These are phyloP conservation scores for Brassica napus DNA, from an alignment of 345 rosid genomes.

Conservation along the genomic window DNA sequence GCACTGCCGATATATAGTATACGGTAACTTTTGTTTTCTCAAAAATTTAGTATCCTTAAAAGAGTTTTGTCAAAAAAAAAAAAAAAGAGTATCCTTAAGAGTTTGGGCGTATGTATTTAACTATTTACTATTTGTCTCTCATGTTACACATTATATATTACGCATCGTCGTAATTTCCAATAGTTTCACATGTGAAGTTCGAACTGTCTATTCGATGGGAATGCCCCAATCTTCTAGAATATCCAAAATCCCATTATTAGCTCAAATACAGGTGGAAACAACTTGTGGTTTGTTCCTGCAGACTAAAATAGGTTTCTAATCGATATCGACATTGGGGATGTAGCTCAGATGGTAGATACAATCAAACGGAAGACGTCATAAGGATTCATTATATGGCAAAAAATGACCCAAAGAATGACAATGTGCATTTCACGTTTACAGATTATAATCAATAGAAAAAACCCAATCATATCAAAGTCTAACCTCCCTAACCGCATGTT, in stretches of 20 bases:
- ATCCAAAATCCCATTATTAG: not conserved
- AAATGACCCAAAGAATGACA: conserved; percentile 11
- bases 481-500: conserved; percentile 32
- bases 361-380: not conserved
- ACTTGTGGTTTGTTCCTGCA: not conserved
- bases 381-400: not conserved
- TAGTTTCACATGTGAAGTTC: not conserved
- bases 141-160: not conserved
- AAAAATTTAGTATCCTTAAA: not conserved
- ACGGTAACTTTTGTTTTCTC: not conserved
- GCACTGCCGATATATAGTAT: not conserved
- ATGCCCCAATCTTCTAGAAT: not conserved
- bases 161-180: not conserved
- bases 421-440: conserved; percentile 36
- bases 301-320: not conserved
- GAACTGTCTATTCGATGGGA: not conserved
- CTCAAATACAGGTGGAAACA: not conserved
- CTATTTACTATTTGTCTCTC: not conserved
- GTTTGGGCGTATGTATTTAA: not conserved
- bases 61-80: not conserved
- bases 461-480: conserved; percentile 14
- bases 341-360: conserved; percentile 80
- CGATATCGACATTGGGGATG: conserved; percentile 46
- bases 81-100: not conserved
- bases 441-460: conserved; percentile 22